Evolutionary conservation across 2,329 filamentous ascomycete genomes (phyloP).

Genomic region (Fusarium pseudograminearum): DNA sequence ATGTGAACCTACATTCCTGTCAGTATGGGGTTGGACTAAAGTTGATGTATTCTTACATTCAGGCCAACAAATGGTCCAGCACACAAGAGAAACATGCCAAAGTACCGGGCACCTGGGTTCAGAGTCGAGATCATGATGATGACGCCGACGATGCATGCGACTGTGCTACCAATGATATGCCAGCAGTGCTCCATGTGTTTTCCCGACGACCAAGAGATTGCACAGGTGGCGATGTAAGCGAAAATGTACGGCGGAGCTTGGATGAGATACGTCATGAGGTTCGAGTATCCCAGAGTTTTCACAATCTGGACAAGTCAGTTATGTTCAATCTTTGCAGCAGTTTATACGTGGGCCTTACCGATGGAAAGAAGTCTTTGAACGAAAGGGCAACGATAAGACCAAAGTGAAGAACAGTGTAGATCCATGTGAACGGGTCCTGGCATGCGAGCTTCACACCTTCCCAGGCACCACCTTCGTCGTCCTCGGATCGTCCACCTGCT

Average conservation of each 20-base stretch:
- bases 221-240: background rate
- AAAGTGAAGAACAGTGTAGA: background rate
- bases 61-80: background rate
- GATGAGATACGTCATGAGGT: slow-evolving; percentile 5
- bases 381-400: slow-evolving; percentile 4
- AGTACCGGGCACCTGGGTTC: background rate
- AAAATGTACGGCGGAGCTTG: background rate
- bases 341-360: background rate
- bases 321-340: no score
- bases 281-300: background rate
- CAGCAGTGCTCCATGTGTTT: background rate
- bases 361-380: slow-evolving; percentile 8
- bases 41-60: background rate
- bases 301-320: background rate
- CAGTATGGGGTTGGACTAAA: background rate
- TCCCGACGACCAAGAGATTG: background rate
- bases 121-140: background rate
- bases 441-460: slow-evolving; percentile 9
- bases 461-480: slow-evolving; percentile 5
- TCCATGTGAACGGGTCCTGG: slow-evolving; percentile 1
- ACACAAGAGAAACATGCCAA: slow-evolving; percentile 1
- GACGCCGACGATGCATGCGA: background rate
- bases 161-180: background rate
- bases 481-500: background rate
- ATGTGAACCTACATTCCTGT: background rate